phyloP scores from a whole-genome alignment of 1,139 yeast genomes.

The Taiozyma sp. region DNA sequence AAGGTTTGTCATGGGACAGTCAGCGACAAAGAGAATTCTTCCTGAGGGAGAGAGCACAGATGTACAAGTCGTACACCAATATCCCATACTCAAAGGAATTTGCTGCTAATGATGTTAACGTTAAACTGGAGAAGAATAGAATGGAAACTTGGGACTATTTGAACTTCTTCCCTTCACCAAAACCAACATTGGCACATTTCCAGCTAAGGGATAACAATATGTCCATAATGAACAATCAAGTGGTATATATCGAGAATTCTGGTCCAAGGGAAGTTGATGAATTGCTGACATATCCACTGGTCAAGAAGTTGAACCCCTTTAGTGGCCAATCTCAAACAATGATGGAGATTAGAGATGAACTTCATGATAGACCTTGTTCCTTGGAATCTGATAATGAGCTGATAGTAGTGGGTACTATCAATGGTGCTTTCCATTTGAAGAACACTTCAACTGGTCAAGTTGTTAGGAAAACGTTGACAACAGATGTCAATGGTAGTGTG shows the following conservation, averaged over 20 bases:
- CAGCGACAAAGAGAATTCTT: constrained; percentile 15
- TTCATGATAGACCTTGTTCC: constrained; percentile 41
- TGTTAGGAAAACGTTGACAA: constrained; percentile 40
- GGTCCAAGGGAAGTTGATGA: constrained; percentile 31
- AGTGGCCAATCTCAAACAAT: constrained; percentile 33
- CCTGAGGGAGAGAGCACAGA: constrained; percentile 15
- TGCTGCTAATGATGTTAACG: constrained; percentile 11
- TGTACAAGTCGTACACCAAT: constrained; percentile 22
- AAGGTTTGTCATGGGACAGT: constrained; percentile 25
- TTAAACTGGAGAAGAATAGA: constrained; percentile 7
- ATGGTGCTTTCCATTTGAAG: constrained; percentile 45
- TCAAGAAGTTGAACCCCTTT: constrained; percentile 28
- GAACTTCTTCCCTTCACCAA: constrained; percentile 39
- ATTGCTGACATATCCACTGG: constrained; percentile 24
- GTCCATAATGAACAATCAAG: constrained; percentile 2
- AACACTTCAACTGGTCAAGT: constrained; percentile 27
- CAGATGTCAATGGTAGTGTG: constrained; percentile 48
- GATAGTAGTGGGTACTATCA: constrained; percentile 51
- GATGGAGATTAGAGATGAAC: constrained; percentile 32
- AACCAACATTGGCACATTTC: constrained; percentile 51
- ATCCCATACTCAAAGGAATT: constrained; percentile 16
- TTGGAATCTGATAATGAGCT: constrained; percentile 39
- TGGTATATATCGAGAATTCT: constrained; percentile 17
- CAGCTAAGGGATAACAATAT: constrained; percentile 48
- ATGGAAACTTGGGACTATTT: constrained; percentile 38